phyloP scores from a whole-genome alignment of 176 grass and related monocot genomes.

The Aechmea fasciata region DNA sequence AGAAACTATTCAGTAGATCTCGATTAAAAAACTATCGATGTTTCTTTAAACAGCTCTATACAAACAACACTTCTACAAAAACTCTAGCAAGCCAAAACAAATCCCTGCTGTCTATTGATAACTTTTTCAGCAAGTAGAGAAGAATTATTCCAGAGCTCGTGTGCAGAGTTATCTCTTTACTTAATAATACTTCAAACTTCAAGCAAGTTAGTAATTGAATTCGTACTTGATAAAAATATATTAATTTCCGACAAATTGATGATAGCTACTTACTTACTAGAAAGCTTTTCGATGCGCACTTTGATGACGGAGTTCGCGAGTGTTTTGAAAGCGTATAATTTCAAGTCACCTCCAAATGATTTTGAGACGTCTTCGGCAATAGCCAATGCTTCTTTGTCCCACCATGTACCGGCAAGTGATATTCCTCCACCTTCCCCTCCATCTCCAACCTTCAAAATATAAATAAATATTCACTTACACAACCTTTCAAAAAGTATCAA shows the following conservation, averaged over 20 bases:
- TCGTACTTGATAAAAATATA: neutral
- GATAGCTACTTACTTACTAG: conserved; percentile 48
- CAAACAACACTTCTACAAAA: too few species aligned
- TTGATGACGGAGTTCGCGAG: conserved; percentile 46
- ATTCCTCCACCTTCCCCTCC: conserved; percentile 82
- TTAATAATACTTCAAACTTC: too few species aligned
- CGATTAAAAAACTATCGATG: too few species aligned
- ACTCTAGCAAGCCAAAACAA: too few species aligned
- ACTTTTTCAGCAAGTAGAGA: too few species aligned
- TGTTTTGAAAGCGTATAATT: conserved; percentile 89
- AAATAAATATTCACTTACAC: neutral
- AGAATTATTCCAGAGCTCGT: too few species aligned
- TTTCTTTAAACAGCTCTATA: too few species aligned
- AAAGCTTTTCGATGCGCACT: conserved; percentile 86
- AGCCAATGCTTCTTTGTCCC: conserved; percentile 80
- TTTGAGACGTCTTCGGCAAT: conserved; percentile 65
- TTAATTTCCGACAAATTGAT: neutral
- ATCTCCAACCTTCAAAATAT: conserved; percentile 65
- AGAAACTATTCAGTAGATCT: too few species aligned
- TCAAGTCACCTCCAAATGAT: conserved; percentile 56
- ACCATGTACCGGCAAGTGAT: conserved; percentile 61
- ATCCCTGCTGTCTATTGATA: too few species aligned
- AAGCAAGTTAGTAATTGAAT: too few species aligned
- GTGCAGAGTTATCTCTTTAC: too few species aligned
- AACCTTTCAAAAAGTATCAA: too few species aligned